Percentiles rank a stretch among this genome's conserved stretches.
These are phyloP conservation scores for Torulaspora franciscae DNA, from an alignment of 805 yeast species.

Conservation along the genomic window DNA sequence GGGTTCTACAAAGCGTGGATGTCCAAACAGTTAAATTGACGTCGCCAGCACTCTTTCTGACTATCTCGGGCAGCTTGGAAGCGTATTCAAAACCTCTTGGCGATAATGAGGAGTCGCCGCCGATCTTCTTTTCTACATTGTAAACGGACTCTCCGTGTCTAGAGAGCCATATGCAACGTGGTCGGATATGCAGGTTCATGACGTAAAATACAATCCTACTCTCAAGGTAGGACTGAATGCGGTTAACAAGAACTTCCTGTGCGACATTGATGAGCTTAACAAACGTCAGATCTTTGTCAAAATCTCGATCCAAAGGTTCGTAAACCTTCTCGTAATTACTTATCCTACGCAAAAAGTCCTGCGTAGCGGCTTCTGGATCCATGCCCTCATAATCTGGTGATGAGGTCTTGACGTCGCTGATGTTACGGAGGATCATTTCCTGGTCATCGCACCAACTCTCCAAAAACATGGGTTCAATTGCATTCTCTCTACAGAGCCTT, in stretches of 20 bases:
- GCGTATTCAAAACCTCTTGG: conserved; percentile 85
- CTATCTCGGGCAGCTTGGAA: conserved; percentile 69
- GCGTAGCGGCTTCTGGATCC: conserved; percentile 66
- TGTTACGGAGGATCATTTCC: conserved; percentile 69
- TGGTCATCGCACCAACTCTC: conserved; percentile 89
- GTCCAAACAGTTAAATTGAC: conserved; percentile 89
- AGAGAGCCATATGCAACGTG: conserved; percentile 87
- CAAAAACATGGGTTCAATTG: conserved; percentile 83
- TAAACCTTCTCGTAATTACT: conserved; percentile 67
- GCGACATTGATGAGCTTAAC: conserved; percentile 85
- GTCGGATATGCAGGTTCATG: conserved; percentile 91
- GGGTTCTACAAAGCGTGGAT: conserved; percentile 84
- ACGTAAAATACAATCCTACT: conserved; percentile 91
- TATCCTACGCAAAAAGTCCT: conserved; percentile 71
- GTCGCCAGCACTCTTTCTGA: conserved; percentile 52
- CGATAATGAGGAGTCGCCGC: conserved; percentile 86
- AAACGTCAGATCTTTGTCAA: conserved; percentile 67
- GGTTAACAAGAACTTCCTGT: conserved; percentile 80
- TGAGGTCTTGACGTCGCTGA: conserved; percentile 79
- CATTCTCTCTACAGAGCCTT: conserved; percentile 54
- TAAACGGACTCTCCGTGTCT: conserved; percentile 94
- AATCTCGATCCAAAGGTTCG: conserved; percentile 61
- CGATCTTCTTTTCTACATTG: conserved; percentile 90
- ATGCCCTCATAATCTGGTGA: conserved; percentile 73
- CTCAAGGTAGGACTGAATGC: conserved; percentile 82